Base-by-base conservation (phyloP, 108 stramenopile genomes). In the Fistulifera pelliculosa region DNA sequence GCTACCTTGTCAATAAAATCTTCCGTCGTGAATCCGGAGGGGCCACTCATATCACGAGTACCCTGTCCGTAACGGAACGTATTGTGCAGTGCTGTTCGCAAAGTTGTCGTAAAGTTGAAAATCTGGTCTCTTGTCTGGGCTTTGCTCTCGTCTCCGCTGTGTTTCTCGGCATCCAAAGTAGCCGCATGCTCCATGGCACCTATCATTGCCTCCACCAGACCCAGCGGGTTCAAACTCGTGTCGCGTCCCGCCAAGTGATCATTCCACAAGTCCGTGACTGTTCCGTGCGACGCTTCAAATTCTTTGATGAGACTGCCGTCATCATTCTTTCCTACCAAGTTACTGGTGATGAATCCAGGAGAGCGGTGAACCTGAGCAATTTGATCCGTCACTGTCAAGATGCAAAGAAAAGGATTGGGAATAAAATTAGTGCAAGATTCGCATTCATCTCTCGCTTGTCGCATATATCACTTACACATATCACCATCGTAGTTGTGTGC, bases 401-500 rank as follows among this genome's bases (percentile, higher is more conserved):
- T 18, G 5, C 49, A 45, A 25, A 31, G 26, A 17, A 40, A 56
- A 56, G 17, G 13, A 27, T 12, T 44, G 40, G 3, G 17, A 41
- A 31, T 15, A 55, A 55, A 55, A 17, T 12, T 14, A 18, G 6
- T 45, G 40, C 8, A 31, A 7, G 17, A 55, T 40, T 43, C 2
- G 5, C 5, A 55, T 40, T 8, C 6, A 14, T 17, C 2, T 55
- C 17, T 41, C 40, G 16, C 17, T 6, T 38, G 47, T 14, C 16
- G 12, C 26, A 11, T 26, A 38, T 17, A 11, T 10, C 19, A 55
- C 41, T 22, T 58, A 58, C 41, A 52, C 70, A 76, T 76, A 57
- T 87, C 55, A 70, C 96, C 96, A 68, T 97, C 96, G 71, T 97
- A 97, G 84, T 97, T 97, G 78, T 97, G 96, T 25, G 96, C 90